These are phyloP conservation scores for Gaeumannomyces tritici DNA, from an alignment of 2,329 filamentous ascomycete species.

Conservation along the genomic window DNA sequence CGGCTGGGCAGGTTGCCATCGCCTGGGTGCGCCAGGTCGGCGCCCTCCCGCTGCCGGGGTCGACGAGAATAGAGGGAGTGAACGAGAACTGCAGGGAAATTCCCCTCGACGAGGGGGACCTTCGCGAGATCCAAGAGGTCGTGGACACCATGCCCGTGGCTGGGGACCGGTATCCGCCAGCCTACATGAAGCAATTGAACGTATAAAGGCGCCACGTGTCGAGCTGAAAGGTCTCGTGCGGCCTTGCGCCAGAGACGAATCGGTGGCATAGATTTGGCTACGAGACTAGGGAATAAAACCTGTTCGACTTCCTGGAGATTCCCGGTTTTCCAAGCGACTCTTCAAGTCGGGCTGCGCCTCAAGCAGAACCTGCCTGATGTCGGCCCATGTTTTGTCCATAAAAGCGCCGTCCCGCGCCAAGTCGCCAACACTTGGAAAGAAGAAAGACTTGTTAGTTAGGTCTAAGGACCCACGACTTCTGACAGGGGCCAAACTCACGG, in stretches of 20 bases:
- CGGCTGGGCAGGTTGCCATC: conserved; percentile 1
- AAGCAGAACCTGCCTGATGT: background rate
- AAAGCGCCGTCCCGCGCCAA: background rate
- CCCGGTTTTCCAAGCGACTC: background rate
- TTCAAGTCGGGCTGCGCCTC: background rate
- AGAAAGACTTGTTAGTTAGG: background rate
- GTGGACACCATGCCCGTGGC: background rate
- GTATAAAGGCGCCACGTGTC: too few species aligned
- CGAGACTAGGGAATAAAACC: too few species aligned
- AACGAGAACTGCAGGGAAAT: background rate
- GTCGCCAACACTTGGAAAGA: background rate
- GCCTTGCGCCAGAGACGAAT: too few species aligned
- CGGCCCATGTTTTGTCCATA: background rate
- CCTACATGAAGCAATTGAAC: background rate
- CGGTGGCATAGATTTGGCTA: too few species aligned
- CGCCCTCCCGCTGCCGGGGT: too few species aligned
- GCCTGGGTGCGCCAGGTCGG: background rate
- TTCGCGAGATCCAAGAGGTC: background rate
- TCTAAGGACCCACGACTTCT: too few species aligned
- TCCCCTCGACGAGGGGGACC: background rate
- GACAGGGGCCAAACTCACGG: background rate
- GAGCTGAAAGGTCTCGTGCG: too few species aligned
- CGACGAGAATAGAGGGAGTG: background rate
- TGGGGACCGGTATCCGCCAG: background rate
- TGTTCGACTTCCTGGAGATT: too few species aligned